Percentiles rank a stretch among this genome's conserved stretches.
Conservation (phyloP, 306 rosid genomes). For the peach (Prunus persica) region Prunus_persica_NCBIv2 NC_034011.1:20950001-20950500, state of each 20-base stretch:
- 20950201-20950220: slow-evolving; percentile 40
- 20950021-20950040: slow-evolving; percentile 50
- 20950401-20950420: slow-evolving; percentile 93
- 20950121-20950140: slow-evolving; percentile 70
- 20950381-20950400: slow-evolving; percentile 76
- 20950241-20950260: slow-evolving; percentile 63
- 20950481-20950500: slow-evolving; percentile 80
- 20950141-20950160: slow-evolving; percentile 51
- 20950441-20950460: slow-evolving; percentile 72
- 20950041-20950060: slow-evolving; percentile 65
- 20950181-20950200: slow-evolving; percentile 48
- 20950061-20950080: slow-evolving; percentile 50
- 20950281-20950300: slow-evolving; percentile 67
- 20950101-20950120: slow-evolving; percentile 80
- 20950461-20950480: slow-evolving; percentile 74
- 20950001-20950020: slow-evolving; percentile 33
- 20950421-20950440: slow-evolving; percentile 94
- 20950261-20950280: slow-evolving; percentile 36
- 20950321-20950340: slow-evolving; percentile 47
- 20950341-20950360: slow-evolving; percentile 54
- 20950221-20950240: slow-evolving; percentile 93
- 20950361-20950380: slow-evolving; percentile 92
- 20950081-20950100: slow-evolving; percentile 69
- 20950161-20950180: slow-evolving; percentile 26
- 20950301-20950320: slow-evolving; percentile 81